A percentile compares a stretch with the other conserved stretches of the same genome.
These are phyloP conservation scores for Vigna trinervia DNA, from an alignment of 306 rosid species.

Conservation along the genomic window DNA sequence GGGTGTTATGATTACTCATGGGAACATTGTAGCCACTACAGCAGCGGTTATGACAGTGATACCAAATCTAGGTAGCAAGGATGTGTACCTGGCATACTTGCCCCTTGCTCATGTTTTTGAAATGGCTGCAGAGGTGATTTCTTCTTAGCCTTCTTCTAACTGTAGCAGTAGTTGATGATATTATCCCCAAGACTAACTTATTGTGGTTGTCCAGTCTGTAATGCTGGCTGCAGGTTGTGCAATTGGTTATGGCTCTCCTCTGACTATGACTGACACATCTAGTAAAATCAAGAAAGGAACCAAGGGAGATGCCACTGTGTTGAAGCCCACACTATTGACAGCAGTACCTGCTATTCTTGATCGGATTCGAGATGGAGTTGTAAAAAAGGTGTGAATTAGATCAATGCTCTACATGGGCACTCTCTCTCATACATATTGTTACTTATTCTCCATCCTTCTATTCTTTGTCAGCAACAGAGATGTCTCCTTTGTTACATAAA, in stretches of 20 bases:
- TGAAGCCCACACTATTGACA: constrained; percentile 83
- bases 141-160: constrained; percentile 34
- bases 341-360: constrained; percentile 94
- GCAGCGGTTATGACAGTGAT: constrained; percentile 81
- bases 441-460: neutral
- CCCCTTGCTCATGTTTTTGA: constrained; percentile 96
- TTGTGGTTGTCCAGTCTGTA: constrained; percentile 73
- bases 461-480: neutral
- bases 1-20: constrained; percentile 96
- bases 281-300: constrained; percentile 90
- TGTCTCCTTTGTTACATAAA: neutral
- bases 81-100: constrained; percentile 88
- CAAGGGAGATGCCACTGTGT: constrained; percentile 77
- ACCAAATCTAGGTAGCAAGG: constrained; percentile 67
- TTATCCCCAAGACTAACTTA: constrained; percentile 29
- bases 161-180: constrained; percentile 6
- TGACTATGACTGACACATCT: constrained; percentile 84
- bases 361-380: constrained; percentile 86
- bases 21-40: constrained; percentile 84
- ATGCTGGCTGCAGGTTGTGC: constrained; percentile 76
- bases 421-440: neutral
- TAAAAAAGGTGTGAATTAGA: constrained; percentile 64
- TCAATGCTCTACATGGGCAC: neutral
- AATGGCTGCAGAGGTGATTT: constrained; percentile 89
- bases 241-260: constrained; percentile 82